Percentiles rank a stretch among this genome's conserved stretches.
Evolutionary conservation across 1,284 basidiomycete genomes (phyloP).

Genomic region (Cutaneotrichosporon sp.): DNA sequence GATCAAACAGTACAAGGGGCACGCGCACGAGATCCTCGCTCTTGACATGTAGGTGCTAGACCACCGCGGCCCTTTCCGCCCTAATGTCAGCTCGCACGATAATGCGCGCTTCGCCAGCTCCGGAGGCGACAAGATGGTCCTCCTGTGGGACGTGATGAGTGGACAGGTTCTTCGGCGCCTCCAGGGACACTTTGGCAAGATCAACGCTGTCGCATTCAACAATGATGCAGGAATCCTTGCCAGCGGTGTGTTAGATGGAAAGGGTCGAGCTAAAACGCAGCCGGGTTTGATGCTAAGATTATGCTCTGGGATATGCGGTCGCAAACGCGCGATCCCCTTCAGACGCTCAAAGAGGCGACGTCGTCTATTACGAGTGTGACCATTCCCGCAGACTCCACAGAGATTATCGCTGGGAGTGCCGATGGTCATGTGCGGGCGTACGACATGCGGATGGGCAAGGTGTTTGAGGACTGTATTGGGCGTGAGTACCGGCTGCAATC

Average conservation of each 20-base stretch:
- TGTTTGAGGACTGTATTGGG: constrained; percentile 82
- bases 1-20: constrained; percentile 83
- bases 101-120: constrained; percentile 90
- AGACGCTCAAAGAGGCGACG: constrained; percentile 80
- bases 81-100: constrained; percentile 66
- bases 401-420: constrained; percentile 74
- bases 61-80: background rate
- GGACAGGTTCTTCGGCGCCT: constrained; percentile 76
- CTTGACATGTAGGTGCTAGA: constrained; percentile 65
- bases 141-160: constrained; percentile 90
- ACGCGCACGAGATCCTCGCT: constrained; percentile 90
- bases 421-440: constrained; percentile 90
- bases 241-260: constrained; percentile 56
- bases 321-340: constrained; percentile 76
- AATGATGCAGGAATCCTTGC: constrained; percentile 76
- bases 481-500: constrained; percentile 54
- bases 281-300: constrained; percentile 68
- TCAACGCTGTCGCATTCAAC: constrained; percentile 79
- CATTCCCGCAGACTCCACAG: constrained; percentile 56
- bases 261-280: constrained; percentile 13
- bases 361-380: constrained; percentile 80
- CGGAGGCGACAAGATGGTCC: constrained; percentile 87
- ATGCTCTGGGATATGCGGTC: constrained; percentile 84
- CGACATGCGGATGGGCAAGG: constrained; percentile 84
- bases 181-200: constrained; percentile 81